These are phyloP conservation scores for Iris pallida DNA, from an alignment of 116 monocot species.

Conservation along the genomic window DNA sequence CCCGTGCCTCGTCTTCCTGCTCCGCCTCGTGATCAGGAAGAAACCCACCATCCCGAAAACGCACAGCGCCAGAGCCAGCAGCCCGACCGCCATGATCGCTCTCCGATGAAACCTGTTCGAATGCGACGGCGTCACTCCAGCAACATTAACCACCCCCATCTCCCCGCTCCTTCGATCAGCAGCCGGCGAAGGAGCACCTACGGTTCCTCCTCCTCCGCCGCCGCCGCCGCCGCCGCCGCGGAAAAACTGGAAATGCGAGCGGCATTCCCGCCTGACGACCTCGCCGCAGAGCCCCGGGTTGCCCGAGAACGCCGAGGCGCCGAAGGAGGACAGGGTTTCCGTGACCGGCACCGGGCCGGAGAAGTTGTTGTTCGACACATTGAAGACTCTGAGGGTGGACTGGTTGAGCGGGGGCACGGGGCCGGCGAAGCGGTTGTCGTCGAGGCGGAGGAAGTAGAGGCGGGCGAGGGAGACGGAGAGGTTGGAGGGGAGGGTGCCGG, in stretches of 20 bases:
- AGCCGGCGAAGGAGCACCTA: slow-evolving; percentile 21
- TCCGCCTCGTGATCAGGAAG: slow-evolving; percentile 27
- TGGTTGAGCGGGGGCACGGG: slow-evolving; percentile 63
- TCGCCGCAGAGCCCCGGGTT: slow-evolving; percentile 66
- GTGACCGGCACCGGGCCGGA: slow-evolving; percentile 66
- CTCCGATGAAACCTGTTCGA: slow-evolving; percentile 15
- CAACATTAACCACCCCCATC: slow-evolving; percentile 14
- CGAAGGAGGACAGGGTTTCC: slow-evolving; percentile 23
- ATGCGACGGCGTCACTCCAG: slow-evolving; percentile 3
- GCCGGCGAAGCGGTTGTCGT: slow-evolving; percentile 51
- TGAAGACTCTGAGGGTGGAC: slow-evolving; percentile 53
- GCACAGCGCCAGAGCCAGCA: slow-evolving; percentile 20
- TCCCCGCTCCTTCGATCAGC: slow-evolving; percentile 10
- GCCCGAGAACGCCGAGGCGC: slow-evolving; percentile 32
- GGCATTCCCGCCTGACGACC: slow-evolving; percentile 58
- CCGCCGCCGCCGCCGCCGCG: slow-evolving; percentile 7
- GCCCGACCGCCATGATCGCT: slow-evolving; percentile 20
- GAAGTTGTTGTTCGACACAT: slow-evolving; percentile 54
- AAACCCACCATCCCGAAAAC: slow-evolving; percentile 26
- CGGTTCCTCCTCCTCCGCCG: not conserved
- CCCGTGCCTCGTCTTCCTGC: slow-evolving; percentile 15
- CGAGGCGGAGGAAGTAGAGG: slow-evolving; percentile 46
- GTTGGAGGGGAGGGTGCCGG: slow-evolving; percentile 39
- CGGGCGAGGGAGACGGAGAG: slow-evolving; percentile 22
- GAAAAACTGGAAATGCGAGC: slow-evolving; percentile 38